These are phyloP conservation scores for Fragilaria crotonensis DNA, from an alignment of 108 stramenopile species.

Conservation along the genomic window DNA sequence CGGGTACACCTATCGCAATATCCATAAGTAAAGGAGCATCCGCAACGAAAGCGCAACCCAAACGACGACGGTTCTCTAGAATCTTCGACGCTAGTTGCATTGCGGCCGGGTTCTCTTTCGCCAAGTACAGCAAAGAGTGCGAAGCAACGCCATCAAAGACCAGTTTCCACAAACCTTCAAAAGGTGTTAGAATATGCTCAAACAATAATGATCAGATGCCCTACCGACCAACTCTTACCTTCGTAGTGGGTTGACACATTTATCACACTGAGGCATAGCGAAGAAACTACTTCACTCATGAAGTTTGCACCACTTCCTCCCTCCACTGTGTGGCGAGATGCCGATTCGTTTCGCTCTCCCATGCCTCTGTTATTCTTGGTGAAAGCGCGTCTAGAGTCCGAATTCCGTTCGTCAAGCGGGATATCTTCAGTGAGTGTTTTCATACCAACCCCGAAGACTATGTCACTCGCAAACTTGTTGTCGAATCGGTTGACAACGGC, in stretches of 20 bases:
- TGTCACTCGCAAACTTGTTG: conserved; percentile 20
- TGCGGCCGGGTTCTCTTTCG: not conserved
- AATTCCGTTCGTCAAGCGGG: conserved; percentile 21
- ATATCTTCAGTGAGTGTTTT: conserved; percentile 21
- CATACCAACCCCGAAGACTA: conserved; percentile 34
- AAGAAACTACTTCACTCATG: conserved; percentile 23
- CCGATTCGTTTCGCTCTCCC: conserved; percentile 10
- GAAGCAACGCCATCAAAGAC: conserved; percentile 59
- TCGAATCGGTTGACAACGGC: conserved; percentile 31
- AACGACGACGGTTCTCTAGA: conserved; percentile 4
- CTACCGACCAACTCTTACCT: too few relatives aligned
- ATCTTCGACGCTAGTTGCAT: conserved; percentile 7
- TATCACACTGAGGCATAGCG: conserved; percentile 22
- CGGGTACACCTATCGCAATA: not conserved
- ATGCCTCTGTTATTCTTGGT: conserved; percentile 32
- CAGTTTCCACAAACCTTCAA: conserved; percentile 35
- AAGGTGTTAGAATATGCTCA: too few relatives aligned
- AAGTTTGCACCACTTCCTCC: conserved; percentile 7
- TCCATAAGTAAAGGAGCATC: conserved; percentile 1
- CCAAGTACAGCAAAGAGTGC: conserved; percentile 36
- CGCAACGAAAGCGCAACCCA: conserved; percentile 1
- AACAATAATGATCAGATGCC: too few relatives aligned
- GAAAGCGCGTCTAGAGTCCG: conserved; percentile 9
- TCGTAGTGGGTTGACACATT: conserved; percentile 14
- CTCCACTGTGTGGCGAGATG: conserved; percentile 12